A percentile compares a stretch with the other conserved stretches of the same genome.
Evolutionary conservation across 139 green algal species (phyloP).

Genomic region (Yamagishiella unicocca): DNA sequence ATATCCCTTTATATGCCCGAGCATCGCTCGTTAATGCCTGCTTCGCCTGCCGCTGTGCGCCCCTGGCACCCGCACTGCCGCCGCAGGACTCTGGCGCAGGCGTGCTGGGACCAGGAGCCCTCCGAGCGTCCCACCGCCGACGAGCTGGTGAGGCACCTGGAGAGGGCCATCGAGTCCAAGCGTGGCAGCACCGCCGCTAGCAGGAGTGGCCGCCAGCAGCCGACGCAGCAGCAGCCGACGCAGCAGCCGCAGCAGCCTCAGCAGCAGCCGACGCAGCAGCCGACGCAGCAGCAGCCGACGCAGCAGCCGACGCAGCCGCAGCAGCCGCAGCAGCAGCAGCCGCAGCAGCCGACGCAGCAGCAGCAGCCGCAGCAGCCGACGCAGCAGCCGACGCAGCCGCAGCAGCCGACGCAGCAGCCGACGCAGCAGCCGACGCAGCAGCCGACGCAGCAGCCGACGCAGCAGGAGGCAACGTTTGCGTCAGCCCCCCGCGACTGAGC

Average conservation of each 20-base stretch:
- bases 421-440: too few relatives aligned
- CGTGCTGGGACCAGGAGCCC: constrained; percentile 9
- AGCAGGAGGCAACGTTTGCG: too few relatives aligned
- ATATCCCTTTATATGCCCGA: not conserved
- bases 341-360: not conserved
- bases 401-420: too few relatives aligned
- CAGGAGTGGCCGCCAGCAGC: too few relatives aligned
- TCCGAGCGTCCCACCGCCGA: constrained; percentile 18
- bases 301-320: not conserved
- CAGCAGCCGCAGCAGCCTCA: too few relatives aligned
- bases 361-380: too few relatives aligned
- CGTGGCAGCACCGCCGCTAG: too few relatives aligned
- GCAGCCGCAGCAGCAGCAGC: not conserved
- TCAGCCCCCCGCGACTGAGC: too few relatives aligned
- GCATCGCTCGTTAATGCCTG: not conserved
- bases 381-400: too few relatives aligned
- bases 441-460: too few relatives aligned
- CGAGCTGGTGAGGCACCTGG: constrained; percentile 17
- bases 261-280: not conserved
- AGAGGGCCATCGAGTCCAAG: constrained; percentile 2
- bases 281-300: not conserved
- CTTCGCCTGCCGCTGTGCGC: not conserved
- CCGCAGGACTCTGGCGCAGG: constrained; percentile 2
- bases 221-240: not conserved
- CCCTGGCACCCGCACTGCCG: not conserved